Percentiles rank a stretch among this genome's conserved stretches.
phyloP scores from a whole-genome alignment of 331 rosid genomes.

The Pyracantha coccinea region DNA sequence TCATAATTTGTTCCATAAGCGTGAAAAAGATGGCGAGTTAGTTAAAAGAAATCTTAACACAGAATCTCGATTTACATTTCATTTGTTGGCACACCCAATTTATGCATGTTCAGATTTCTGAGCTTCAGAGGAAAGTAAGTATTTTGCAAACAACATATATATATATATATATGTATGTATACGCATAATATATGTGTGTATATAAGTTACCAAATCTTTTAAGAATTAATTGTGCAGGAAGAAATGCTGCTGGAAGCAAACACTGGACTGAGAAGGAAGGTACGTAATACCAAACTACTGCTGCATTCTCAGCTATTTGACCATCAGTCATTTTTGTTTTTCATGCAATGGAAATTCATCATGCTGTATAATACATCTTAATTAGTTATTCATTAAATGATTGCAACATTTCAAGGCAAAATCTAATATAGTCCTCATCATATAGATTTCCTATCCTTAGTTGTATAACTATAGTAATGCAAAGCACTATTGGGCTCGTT shows the following conservation, averaged over 20 bases:
- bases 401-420: too few species aligned
- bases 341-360: not conserved
- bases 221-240: conserved; percentile 34
- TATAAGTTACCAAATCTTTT: not conserved
- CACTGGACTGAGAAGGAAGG: conserved; percentile 41
- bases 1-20: not conserved
- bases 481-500: too few species aligned
- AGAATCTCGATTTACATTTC: not conserved
- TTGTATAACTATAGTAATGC: too few species aligned
- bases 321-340: not conserved
- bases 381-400: too few species aligned
- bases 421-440: too few species aligned
- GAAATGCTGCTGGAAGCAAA: conserved; percentile 50
- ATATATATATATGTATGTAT: not conserved
- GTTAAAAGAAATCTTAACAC: not conserved
- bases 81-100: conserved; percentile 45
- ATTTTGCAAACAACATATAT: not conserved
- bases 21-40: not conserved
- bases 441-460: too few species aligned
- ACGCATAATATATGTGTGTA: not conserved
- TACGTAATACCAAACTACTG: not conserved
- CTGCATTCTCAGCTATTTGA: not conserved
- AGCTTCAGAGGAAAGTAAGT: conserved; percentile 53
- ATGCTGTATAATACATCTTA: too few species aligned
- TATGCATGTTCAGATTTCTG: conserved; percentile 50